These are phyloP conservation scores for Didymella sp. DNA, from an alignment of 2,329 filamentous ascomycete species.

Conservation along the genomic window DNA sequence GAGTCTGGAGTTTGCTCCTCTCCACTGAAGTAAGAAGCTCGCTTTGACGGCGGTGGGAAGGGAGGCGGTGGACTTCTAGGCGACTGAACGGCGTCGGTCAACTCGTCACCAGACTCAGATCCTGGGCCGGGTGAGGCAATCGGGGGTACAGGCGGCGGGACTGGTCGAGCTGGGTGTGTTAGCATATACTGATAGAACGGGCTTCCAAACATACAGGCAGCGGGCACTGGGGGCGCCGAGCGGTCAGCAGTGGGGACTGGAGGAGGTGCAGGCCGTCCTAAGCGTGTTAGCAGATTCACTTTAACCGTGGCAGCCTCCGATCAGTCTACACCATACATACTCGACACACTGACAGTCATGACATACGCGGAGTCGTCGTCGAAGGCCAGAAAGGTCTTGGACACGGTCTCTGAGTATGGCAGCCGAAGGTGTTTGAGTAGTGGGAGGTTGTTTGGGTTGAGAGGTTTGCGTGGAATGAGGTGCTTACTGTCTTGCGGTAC, in stretches of 20 bases:
- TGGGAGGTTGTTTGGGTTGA: constrained; percentile 28
- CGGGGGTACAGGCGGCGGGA: constrained; percentile 61
- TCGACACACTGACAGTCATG: constrained; percentile 49
- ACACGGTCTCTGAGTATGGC: constrained; percentile 38
- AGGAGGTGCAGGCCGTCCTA: constrained; percentile 53
- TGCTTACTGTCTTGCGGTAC: constrained; percentile 60
- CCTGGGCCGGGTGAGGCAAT: constrained; percentile 74
- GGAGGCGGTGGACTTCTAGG: constrained; percentile 41
- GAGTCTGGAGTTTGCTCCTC: constrained; percentile 44
- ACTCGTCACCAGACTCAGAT: constrained; percentile 88
- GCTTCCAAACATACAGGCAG: constrained; percentile 38
- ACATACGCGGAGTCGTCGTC: constrained; percentile 47
- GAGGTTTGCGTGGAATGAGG: constrained; percentile 48
- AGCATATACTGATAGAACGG: background rate
- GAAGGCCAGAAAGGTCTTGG: constrained; percentile 43
- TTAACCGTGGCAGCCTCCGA: background rate
- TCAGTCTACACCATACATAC: constrained; percentile 39
- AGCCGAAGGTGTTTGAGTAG: constrained; percentile 34
- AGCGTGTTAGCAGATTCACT: constrained; percentile 23
- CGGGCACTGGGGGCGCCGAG: constrained; percentile 44
- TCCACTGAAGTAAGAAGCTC: constrained; percentile 51
- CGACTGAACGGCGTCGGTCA: constrained; percentile 53
- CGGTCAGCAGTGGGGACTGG: constrained; percentile 33
- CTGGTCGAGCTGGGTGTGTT: constrained; percentile 65
- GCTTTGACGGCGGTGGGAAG: constrained; percentile 41